A percentile compares a stretch with the other conserved stretches of the same genome.
These are phyloP conservation scores for Mycena pura DNA, from an alignment of 768 basidiomycete species.

Conservation along the genomic window DNA sequence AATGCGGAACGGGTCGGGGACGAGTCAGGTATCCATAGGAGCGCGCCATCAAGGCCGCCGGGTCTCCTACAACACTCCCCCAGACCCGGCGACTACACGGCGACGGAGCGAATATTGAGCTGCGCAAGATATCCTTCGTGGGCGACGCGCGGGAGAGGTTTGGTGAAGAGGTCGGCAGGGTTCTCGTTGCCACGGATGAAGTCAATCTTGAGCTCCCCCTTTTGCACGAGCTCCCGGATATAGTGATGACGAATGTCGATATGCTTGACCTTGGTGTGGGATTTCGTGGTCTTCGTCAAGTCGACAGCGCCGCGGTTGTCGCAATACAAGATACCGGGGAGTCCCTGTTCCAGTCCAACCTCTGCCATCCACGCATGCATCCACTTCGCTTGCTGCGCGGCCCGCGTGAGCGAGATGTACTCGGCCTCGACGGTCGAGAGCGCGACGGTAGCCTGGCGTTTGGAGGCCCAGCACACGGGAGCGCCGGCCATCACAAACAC, in stretches of 20 bases:
- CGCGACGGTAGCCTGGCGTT: not conserved
- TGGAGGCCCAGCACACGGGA: not conserved
- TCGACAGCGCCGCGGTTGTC: not conserved
- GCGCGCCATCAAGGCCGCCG: too few species aligned
- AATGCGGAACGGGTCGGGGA: too few species aligned
- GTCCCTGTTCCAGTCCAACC: not conserved
- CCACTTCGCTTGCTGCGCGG: not conserved
- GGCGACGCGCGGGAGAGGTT: not conserved
- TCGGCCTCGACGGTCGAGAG: not conserved
- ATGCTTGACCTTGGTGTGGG: not conserved
- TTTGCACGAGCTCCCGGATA: not conserved
- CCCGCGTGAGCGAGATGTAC: not conserved
- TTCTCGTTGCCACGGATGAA: not conserved
- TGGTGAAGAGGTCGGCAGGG: not conserved
- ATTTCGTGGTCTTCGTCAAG: not conserved
- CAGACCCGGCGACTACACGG: constrained; percentile 6
- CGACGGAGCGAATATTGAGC: not conserved
- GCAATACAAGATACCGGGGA: not conserved
- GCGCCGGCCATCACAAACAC: not conserved
- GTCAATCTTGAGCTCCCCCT: not conserved
- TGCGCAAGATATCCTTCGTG: not conserved
- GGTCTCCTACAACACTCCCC: too few species aligned
- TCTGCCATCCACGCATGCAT: not conserved
- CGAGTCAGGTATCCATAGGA: too few species aligned
- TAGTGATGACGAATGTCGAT: not conserved